Evolutionary conservation across 2,329 filamentous ascomycete species (phyloP), one percentile per base, ranked within the genome.

Genomic region (Monilinia polystroma): DNA sequence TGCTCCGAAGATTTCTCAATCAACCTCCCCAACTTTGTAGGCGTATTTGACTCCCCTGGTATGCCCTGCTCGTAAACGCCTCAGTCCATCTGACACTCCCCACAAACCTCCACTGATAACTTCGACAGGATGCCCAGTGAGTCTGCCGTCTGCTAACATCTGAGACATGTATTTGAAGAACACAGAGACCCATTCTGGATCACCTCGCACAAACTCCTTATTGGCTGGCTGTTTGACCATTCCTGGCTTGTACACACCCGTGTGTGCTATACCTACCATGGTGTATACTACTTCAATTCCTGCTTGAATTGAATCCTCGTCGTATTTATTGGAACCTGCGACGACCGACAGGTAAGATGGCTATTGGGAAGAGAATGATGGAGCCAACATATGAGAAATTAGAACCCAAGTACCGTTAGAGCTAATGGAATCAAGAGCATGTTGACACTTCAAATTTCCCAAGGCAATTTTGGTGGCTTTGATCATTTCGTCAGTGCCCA

Each of bases 1-100:
- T 14, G 26, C 32, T 45, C 18, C 32, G 11, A 14, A 43, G 26
- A 32, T 1, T 23, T 63, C 16, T 43, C 47, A 53, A 12, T 63
- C 59, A 41, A 29, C 32, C 41, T 70, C 69, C 29, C 53, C 65
- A 54, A 73, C 63, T 54, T 58, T 63, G 71, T 85, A 84, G 0
- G 90, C 82, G 77, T 87, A 90, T 77, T 90, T 90, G 1, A 84
- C 78, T 1, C 81, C 87, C 72, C 83, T 87, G 12, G 83, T 85
- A 76, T 84, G 86, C 0, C 87, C 87, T 38, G 80, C 80, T 73
- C 81, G 84, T 72, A 90, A 74, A 68, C 84, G 82, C 72, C 76
- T 75, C 76, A 90, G 72, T 0, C 79, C 87, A 20, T 71, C 76
- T 72, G 85, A 76, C 3, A 83, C 74, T 2, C 81, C 81, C 12